phyloP scores from a whole-genome alignment of 1,139 yeast species.

The Debaryomyces coudertii region DNA sequence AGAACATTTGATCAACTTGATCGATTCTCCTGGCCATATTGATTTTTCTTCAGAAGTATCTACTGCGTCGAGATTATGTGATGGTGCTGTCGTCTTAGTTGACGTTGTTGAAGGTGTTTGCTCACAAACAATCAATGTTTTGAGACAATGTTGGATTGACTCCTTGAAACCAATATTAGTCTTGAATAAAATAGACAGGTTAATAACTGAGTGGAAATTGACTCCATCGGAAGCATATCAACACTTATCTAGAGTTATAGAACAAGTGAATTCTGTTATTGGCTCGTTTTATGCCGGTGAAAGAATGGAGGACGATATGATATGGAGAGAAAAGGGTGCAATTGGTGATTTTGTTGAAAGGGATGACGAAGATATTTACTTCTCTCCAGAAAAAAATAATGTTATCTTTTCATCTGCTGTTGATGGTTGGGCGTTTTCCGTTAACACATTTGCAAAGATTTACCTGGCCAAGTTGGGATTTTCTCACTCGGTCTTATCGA shows the following conservation, averaged over 20 bases:
- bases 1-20: slow-evolving; percentile 85
- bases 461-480: slow-evolving; percentile 86
- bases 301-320: slow-evolving; percentile 85
- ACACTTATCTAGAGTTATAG: slow-evolving; percentile 77
- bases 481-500: slow-evolving; percentile 74
- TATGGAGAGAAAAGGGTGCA: slow-evolving; percentile 72
- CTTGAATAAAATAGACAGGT: slow-evolving; percentile 89
- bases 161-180: slow-evolving; percentile 86
- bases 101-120: slow-evolving; percentile 99
- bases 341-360: slow-evolving; percentile 67
- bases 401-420: slow-evolving; percentile 93
- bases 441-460: slow-evolving; percentile 84
- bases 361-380: slow-evolving; percentile 84
- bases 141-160: slow-evolving; percentile 96
- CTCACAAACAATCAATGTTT: slow-evolving; percentile 92
- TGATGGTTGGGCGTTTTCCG: slow-evolving; percentile 97
- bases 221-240: slow-evolving; percentile 84
- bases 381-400: slow-evolving; percentile 86
- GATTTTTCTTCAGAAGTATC: slow-evolving; percentile 97
- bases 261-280: slow-evolving; percentile 92
- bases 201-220: slow-evolving; percentile 79
- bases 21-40: slow-evolving; percentile 98
- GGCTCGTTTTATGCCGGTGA: slow-evolving; percentile 95
- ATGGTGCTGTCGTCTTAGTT: slow-evolving; percentile 92
- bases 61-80: slow-evolving; percentile 92